Evolutionary conservation across 1,139 yeast species (phyloP).

Genomic region (Pichia sp.): DNA sequence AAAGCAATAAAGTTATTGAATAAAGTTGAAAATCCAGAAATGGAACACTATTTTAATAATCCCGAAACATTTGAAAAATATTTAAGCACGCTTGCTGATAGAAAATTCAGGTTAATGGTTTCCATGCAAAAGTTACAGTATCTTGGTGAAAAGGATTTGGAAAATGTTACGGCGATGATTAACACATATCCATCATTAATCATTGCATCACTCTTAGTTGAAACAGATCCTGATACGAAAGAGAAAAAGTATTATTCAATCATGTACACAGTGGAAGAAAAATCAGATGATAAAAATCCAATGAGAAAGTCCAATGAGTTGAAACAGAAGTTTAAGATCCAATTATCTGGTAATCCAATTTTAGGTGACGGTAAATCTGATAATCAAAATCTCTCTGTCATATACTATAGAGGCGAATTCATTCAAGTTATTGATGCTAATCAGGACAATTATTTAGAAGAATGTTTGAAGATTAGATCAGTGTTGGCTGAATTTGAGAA

Average conservation of each 20-base stretch:
- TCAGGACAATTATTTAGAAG: slow-evolving; percentile 85
- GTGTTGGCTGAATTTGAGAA: slow-evolving; percentile 82
- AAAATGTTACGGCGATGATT: slow-evolving; percentile 54
- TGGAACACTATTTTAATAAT: slow-evolving; percentile 39
- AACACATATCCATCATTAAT: slow-evolving; percentile 59
- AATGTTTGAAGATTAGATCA: slow-evolving; percentile 77
- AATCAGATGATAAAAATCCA: slow-evolving; percentile 36
- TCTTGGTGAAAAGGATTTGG: slow-evolving; percentile 51
- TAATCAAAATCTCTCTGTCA: slow-evolving; percentile 76
- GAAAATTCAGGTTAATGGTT: slow-evolving; percentile 68
- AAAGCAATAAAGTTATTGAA: slow-evolving; percentile 74
- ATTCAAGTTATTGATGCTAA: slow-evolving; percentile 87
- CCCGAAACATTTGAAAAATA: slow-evolving; percentile 26
- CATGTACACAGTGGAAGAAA: slow-evolving; percentile 42
- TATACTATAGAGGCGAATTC: slow-evolving; percentile 82
- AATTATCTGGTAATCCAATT: slow-evolving; percentile 81
- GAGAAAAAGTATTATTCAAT: slow-evolving; percentile 47
- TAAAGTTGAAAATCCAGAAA: slow-evolving; percentile 58
- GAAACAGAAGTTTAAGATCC: slow-evolving; percentile 51
- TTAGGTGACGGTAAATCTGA: slow-evolving; percentile 91
- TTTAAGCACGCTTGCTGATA: slow-evolving; percentile 43
- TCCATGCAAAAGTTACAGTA: slow-evolving; percentile 70
- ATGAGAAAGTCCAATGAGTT: slow-evolving; percentile 37
- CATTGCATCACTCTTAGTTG: slow-evolving; percentile 54
- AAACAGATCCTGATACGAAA: slow-evolving; percentile 26